Evolutionary conservation across 345 rosid species (phyloP), one percentile per base, ranked within the genome.

Genomic region (Heritiera littoralis): DNA sequence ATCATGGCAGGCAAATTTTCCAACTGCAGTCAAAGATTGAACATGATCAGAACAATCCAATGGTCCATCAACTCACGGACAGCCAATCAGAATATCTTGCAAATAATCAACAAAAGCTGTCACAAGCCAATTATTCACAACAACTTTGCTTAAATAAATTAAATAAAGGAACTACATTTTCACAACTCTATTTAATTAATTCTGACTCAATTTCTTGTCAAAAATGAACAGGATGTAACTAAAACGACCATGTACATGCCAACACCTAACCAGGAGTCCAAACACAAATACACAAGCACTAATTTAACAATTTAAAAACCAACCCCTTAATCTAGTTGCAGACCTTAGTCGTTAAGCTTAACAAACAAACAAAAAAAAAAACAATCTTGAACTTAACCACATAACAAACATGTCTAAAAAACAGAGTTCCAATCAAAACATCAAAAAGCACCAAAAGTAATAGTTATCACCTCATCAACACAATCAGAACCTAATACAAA

Each of bases 1-100:
- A 86, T 87, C 87, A 89, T 77, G 41, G 46, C 38, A 18, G 87
- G 73, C 28, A 88, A 69, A 71, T 81, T 82, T 68, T 85, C 91
- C 84, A 86, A 74, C 91, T 90, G 87, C 83, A 58, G 10, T 45
- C 7, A 18, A 30, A 70, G 41, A 49, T 30, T 48, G 58, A 28
- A 6, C 40, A 28, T 28, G 38, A 48, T 28, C 58, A 70, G 41
- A 23, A 68, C 15, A 45, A 68, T 68, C 35, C 55, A 11, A 11
- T 2, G 20, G 20, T 3, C 38, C 28, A 46, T 18, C 54, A 68
- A 45, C 9, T n/a, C 51, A n/a, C 2, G 23, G 35, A 63, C 18
- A 14, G 30, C 28, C 28, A 67, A 43, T n/a, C 15, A 43, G 48
- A 28, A 40, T 3, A 40, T 18, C 13, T 41, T 67, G 71, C 52